Conservation (phyloP, 805 yeast genomes). For the Candida nanaspora region DNA sequence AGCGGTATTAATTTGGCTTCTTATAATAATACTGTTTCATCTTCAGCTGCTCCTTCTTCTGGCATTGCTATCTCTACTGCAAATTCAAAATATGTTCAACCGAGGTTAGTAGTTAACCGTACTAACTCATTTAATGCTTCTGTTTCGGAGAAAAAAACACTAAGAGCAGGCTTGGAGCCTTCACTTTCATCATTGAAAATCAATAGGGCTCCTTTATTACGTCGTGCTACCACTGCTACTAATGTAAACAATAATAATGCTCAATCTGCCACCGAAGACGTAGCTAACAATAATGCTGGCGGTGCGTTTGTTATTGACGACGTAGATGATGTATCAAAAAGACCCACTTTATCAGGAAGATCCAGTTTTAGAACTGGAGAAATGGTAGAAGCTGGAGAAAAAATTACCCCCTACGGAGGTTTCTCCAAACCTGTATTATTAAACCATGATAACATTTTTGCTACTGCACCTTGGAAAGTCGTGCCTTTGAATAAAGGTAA, state of each 20-base stretch:
- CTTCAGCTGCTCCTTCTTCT: neutral
- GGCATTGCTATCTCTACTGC: slow-evolving; percentile 1
- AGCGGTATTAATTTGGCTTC: neutral
- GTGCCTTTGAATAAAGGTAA: slow-evolving; percentile 71
- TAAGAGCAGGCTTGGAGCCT: slow-evolving; percentile 6
- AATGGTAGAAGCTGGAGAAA: slow-evolving; percentile 12
- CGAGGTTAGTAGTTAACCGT: slow-evolving; percentile 9
- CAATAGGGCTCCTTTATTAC: slow-evolving; percentile 8
- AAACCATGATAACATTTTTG: slow-evolving; percentile 39
- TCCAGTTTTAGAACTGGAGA: too few species aligned
- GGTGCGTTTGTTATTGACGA: too few species aligned
- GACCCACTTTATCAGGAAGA: too few species aligned
- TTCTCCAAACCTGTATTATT: slow-evolving; percentile 53
- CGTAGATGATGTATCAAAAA: too few species aligned
- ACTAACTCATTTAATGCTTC: slow-evolving; percentile 7
- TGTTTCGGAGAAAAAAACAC: slow-evolving; percentile 11
- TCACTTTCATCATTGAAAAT: slow-evolving; percentile 13
- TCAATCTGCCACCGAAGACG: too few species aligned
- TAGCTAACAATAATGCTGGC: neutral
- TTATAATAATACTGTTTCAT: neutral
- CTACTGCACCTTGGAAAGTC: slow-evolving; percentile 66
- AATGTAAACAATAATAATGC: too few species aligned
- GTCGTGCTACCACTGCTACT: neutral
- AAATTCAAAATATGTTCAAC: slow-evolving; percentile 18
- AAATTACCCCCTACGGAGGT: slow-evolving; percentile 65